These are phyloP conservation scores for Geosmithia flava DNA, from an alignment of 2,329 filamentous ascomycete species.

Conservation along the genomic window DNA sequence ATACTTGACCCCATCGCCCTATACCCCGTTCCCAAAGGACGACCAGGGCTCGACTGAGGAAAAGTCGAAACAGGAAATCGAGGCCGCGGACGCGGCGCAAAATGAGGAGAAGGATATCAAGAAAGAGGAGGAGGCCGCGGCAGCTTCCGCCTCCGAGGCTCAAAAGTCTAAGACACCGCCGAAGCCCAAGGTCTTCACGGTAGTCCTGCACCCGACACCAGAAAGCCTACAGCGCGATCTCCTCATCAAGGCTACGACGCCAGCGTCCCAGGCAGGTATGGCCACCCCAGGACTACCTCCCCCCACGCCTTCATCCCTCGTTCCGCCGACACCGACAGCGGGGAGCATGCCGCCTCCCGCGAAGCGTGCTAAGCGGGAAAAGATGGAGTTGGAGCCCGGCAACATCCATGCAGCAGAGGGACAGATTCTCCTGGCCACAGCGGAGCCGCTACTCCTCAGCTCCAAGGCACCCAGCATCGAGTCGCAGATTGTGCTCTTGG, in stretches of 20 bases:
- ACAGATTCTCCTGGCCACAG: slow-evolving; percentile 60
- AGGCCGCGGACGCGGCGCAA: slow-evolving; percentile 15
- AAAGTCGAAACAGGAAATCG: background rate
- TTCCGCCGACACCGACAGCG: slow-evolving; percentile 50
- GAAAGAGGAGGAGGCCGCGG: slow-evolving; percentile 43
- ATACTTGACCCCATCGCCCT: slow-evolving; percentile 81
- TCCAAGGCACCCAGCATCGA: slow-evolving; percentile 52
- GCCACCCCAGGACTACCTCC: slow-evolving; percentile 39
- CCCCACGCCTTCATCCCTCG: slow-evolving; percentile 49
- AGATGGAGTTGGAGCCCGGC: slow-evolving; percentile 62
- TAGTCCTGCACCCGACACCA: slow-evolving; percentile 75
- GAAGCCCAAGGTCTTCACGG: slow-evolving; percentile 59
- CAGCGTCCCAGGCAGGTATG: slow-evolving; percentile 16
- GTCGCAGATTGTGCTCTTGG: slow-evolving; percentile 60
- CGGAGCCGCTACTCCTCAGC: slow-evolving; percentile 64
- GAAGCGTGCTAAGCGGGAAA: slow-evolving; percentile 58
- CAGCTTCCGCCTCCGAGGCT: slow-evolving; percentile 8
- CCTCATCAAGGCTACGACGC: slow-evolving; percentile 61
- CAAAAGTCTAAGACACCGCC: slow-evolving; percentile 17
- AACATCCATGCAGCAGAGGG: slow-evolving; percentile 68
- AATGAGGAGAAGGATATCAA: slow-evolving; percentile 22
- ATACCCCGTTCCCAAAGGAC: slow-evolving; percentile 59
- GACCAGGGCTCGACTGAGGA: slow-evolving; percentile 14
- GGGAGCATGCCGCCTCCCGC: slow-evolving; percentile 45
- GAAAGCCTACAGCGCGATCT: slow-evolving; percentile 67